Base-by-base conservation (phyloP, 2,329 filamentous ascomycete genomes). In the Anthostomella pinea region DNA sequence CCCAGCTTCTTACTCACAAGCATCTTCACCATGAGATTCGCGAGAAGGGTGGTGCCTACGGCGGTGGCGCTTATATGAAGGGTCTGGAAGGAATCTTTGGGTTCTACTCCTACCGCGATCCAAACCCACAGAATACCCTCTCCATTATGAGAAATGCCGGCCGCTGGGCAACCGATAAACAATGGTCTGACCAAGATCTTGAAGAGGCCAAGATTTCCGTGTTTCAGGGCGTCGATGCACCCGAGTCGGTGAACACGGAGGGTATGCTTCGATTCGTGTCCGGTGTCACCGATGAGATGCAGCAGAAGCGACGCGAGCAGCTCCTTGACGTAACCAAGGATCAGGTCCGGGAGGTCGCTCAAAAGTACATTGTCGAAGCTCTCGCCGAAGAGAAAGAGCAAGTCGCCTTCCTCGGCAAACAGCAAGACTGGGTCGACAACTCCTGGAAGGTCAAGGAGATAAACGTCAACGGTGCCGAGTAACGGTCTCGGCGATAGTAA, bases 21-120 rank as follows among this genome's bases (percentile, higher is more conserved):
- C 87, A 96, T 58, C 73, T 98, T 18, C 93, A 98, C 59, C 91
- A 95, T 51, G 93, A 97, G 64, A 96, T 98, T 49, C 86, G 93
- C 37, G 93, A 98, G 60, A 97, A 97, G 65, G 93, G 93, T 20
- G 93, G 93, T 23, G 93, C 93, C 0, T 98, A 98, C 52, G 93
- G 93, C 28, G 93, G 88, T 15, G 89, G 90, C 10, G 91, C 93
- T 2, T 91, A 88, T 59, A 83, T 85, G 28, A 81, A 82, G 16
- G 79, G 85, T 0, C 68, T 95, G 6, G 84, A 87, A 49, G 91
- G 90, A 16, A 63, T 95, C 1, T 97, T 98, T 52, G 88, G 88
- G 11, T 94, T 96, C 68, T 96, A 95, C 67, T 91, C 87, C 28
- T 98, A 98, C 72, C 86, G 93, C 33, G 93, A 98, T 59, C 93